Evolutionary conservation across 176 grass and related monocot genomes (phyloP).

Genomic region (Poa annua): DNA sequence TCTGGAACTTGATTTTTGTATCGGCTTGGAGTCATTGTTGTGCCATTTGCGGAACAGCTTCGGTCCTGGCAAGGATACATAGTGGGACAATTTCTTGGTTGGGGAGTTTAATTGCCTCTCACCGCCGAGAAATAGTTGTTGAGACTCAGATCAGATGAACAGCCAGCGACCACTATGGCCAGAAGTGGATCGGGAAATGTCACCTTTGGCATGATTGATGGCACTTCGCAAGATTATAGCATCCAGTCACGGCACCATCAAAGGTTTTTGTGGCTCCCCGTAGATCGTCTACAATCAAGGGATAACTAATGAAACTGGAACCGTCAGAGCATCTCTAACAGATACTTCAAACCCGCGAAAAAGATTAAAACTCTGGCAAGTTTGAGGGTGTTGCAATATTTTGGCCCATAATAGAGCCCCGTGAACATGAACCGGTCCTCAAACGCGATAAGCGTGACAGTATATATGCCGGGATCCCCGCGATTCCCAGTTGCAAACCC

Average conservation of each 20-base stretch:
- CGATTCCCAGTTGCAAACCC: no score
- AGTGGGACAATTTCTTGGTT: background rate
- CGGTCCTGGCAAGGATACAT: background rate
- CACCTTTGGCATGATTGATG: constrained; percentile 15
- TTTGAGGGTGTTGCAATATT: no score
- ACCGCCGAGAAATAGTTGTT: background rate
- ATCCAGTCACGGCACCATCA: background rate
- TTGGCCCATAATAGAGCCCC: no score
- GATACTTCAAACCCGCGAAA: no score
- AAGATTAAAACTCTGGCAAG: no score
- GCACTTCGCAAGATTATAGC: background rate
- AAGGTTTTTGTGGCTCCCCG: background rate
- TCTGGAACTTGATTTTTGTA: background rate
- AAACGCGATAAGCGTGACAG: no score
- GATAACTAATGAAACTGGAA: background rate
- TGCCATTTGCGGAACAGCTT: background rate
- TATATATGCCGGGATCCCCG: no score
- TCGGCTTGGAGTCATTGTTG: background rate
- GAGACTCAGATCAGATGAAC: background rate
- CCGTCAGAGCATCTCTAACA: no score
- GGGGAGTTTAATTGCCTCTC: background rate
- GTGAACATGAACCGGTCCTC: no score
- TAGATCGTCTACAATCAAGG: no score
- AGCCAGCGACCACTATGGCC: background rate
- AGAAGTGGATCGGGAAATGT: background rate